phyloP scores from a whole-genome alignment of 495 filamentous ascomycete genomes.

The Coniosporium apollinis region DNA sequence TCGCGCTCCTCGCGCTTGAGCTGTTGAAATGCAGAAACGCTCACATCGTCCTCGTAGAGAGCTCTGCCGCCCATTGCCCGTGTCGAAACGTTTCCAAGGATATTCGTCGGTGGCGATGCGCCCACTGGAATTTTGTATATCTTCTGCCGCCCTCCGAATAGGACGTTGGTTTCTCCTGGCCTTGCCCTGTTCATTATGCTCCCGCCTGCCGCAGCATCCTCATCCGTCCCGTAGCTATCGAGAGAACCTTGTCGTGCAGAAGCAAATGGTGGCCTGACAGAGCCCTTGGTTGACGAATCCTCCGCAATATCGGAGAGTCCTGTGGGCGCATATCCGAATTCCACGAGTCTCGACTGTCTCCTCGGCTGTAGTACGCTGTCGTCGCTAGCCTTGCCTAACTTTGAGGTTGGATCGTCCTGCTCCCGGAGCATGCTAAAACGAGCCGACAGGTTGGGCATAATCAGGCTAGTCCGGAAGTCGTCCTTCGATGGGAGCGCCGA shows the following conservation, averaged over 20 bases:
- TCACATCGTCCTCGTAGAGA: conserved; percentile 75
- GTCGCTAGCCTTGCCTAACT: conserved; percentile 83
- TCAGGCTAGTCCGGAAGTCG: conserved; percentile 87
- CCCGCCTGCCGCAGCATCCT: conserved; percentile 37
- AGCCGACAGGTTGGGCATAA: conserved; percentile 90
- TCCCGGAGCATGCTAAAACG: conserved; percentile 93
- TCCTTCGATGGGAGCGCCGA: conserved; percentile 63
- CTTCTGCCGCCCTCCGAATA: conserved; percentile 94
- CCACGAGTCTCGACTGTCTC: conserved; percentile 47
- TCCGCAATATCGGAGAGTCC: conserved; percentile 77
- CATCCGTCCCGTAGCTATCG: conserved; percentile 52
- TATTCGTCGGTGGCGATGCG: conserved; percentile 26
- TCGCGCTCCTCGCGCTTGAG: conserved; percentile 43
- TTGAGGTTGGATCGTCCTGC: conserved; percentile 76
- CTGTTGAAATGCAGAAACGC: conserved; percentile 62
- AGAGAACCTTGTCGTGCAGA: conserved; percentile 33
- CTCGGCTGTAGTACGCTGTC: conserved; percentile 81
- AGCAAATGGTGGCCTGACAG: conserved; percentile 41
- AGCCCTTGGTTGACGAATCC: conserved; percentile 57
- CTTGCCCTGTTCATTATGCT: conserved; percentile 75
- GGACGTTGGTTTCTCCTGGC: conserved; percentile 75
- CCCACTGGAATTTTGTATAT: conserved; percentile 72
- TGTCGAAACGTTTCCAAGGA: conserved; percentile 23
- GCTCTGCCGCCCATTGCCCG: conserved; percentile 44
- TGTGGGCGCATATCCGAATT: conserved; percentile 33